Conservation (phyloP, 306 rosid species). For the Vicia sativa region DNA sequence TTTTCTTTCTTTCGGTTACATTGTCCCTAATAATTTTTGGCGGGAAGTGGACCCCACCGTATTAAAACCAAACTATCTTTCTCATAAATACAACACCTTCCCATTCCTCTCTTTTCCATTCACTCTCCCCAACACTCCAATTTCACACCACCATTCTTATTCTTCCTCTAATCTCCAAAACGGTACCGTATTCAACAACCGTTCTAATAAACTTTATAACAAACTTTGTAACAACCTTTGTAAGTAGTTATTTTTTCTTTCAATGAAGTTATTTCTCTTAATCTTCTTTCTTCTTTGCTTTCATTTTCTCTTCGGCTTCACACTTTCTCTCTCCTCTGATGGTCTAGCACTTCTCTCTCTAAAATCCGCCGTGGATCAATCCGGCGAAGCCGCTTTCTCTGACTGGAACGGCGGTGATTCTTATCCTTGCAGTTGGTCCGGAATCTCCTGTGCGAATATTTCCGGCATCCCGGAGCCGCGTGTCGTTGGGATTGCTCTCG, state of each 20-base stretch:
- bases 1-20: slow-evolving; percentile 33
- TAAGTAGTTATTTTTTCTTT: background rate
- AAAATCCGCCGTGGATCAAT: slow-evolving; percentile 73
- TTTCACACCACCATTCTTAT: background rate
- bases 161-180: slow-evolving; percentile 5
- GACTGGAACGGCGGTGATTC: slow-evolving; percentile 71
- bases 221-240: background rate
- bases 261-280: slow-evolving; percentile 29
- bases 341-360: slow-evolving; percentile 87
- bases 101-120: slow-evolving; percentile 11
- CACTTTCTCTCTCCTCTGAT: slow-evolving; percentile 66
- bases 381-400: slow-evolving; percentile 51
- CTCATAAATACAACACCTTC: slow-evolving; percentile 32
- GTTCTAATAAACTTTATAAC: background rate
- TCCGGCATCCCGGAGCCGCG: slow-evolving; percentile 64
- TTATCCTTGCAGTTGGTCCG: slow-evolving; percentile 79
- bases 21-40: slow-evolving; percentile 51
- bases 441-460: slow-evolving; percentile 73
- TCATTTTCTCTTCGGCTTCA: slow-evolving; percentile 18
- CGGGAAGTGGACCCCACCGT: slow-evolving; percentile 61
- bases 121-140: slow-evolving; percentile 1
- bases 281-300: background rate
- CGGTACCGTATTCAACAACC: slow-evolving; percentile 15
- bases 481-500: slow-evolving; percentile 74
- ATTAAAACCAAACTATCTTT: slow-evolving; percentile 43